These are phyloP conservation scores for Wickerhamiella siamensis DNA, from an alignment of 805 yeast genomes.

Conservation along the genomic window DNA sequence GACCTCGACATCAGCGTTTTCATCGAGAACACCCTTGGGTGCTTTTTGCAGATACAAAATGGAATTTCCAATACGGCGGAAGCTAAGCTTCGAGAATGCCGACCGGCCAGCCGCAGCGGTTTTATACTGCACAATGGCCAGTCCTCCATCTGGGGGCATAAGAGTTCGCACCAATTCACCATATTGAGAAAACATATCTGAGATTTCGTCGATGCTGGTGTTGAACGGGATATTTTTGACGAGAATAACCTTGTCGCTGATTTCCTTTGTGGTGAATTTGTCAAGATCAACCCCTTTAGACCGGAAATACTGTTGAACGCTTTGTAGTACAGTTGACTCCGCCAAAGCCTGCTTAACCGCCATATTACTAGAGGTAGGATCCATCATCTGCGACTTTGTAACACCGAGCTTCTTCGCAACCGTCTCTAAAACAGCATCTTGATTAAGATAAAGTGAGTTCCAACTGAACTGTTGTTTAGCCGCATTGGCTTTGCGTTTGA, in stretches of 20 bases:
- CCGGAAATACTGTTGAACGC: slow-evolving; percentile 78
- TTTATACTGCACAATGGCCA: slow-evolving; percentile 82
- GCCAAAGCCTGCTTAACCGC: slow-evolving; percentile 97
- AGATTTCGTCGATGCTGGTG: slow-evolving; percentile 64
- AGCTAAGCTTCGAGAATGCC: slow-evolving; percentile 79
- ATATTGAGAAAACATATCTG: slow-evolving; percentile 63
- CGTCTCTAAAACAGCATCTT: slow-evolving; percentile 81
- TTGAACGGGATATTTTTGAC: slow-evolving; percentile 88
- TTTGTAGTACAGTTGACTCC: slow-evolving; percentile 89
- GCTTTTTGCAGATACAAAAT: slow-evolving; percentile 89
- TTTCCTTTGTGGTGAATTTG: slow-evolving; percentile 47
- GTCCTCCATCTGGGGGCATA: slow-evolving; percentile 95
- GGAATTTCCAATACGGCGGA: slow-evolving; percentile 73
- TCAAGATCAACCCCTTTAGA: slow-evolving; percentile 70
- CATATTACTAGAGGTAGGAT: slow-evolving; percentile 71
- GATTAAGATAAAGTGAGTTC: slow-evolving; percentile 85
- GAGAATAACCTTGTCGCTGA: slow-evolving; percentile 67
- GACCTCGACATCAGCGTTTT: slow-evolving; percentile 31
- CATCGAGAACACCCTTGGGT: slow-evolving; percentile 61
- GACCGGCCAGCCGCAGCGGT: slow-evolving; percentile 73
- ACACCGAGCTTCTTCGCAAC: slow-evolving; percentile 78
- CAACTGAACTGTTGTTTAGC: slow-evolving; percentile 79
- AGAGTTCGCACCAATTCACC: slow-evolving; percentile 70
- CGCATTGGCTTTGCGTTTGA: slow-evolving; percentile 74
- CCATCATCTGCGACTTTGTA: slow-evolving; percentile 66